Conservation (phyloP, 306 rosid genomes). For the Medicago arabica region DNA sequence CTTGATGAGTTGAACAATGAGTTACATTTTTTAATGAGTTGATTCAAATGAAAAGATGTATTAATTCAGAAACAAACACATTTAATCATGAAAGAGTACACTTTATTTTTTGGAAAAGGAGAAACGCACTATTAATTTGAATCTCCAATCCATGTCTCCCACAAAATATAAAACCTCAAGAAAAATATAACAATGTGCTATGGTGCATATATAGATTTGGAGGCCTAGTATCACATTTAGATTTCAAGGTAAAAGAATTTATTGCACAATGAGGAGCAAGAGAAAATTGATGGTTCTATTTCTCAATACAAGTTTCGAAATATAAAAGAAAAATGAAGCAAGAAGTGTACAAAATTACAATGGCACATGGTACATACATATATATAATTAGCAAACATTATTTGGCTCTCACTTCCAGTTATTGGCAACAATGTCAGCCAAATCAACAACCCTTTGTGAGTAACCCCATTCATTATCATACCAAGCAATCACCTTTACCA, state of each 20-base stretch:
- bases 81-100: not conserved
- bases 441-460: constrained; percentile 97
- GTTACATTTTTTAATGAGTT: no score
- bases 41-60: no score
- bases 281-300: constrained; percentile 54
- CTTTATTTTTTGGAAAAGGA: no score
- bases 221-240: constrained; percentile 1
- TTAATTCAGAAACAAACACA: no score
- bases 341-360: constrained; percentile 46
- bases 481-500: constrained; percentile 99
- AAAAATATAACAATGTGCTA: not conserved
- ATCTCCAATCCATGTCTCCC: not conserved
- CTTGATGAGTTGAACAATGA: no score
- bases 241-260: constrained; percentile 40
- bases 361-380: constrained; percentile 13
- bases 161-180: no score
- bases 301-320: constrained; percentile 55
- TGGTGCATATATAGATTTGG: not conserved
- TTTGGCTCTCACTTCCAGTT: constrained; percentile 71
- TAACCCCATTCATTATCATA: constrained; percentile 99
- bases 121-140: not conserved
- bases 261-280: constrained; percentile 51
- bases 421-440: constrained; percentile 96
- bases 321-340: constrained; percentile 35
- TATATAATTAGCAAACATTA: constrained; percentile 16